Base-by-base conservation (phyloP, 2,329 filamentous ascomycete species). In the Apiospora phragmitis region DNA sequence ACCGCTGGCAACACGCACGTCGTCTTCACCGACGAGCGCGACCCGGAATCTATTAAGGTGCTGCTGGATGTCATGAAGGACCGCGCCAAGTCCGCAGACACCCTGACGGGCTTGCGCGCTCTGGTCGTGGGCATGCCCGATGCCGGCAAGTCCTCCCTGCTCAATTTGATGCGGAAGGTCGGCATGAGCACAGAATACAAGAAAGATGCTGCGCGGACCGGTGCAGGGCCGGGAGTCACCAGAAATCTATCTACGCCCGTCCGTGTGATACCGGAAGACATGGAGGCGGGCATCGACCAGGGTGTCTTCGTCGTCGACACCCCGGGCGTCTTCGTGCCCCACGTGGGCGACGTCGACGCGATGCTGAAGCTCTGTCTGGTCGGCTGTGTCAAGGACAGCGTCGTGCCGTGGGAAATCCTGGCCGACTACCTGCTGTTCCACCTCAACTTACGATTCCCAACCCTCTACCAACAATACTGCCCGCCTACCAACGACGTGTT, bases 51-150 rank as follows among this genome's bases (percentile, higher is more conserved):
- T 41, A 84, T 85, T 12, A 75, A 74, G 6, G 69, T 74, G 2
- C 79, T 90, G 4, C 78, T 89, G 14, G 80, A 85, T 1, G 83
- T 84, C 70, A 83, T 90, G 70, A 86, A 86, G 71, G 77, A 82
- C 4, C 84, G 88, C 72, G 87, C 87, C 32, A 73, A 77, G n/a
- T 78, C 82, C 35, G 79, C 81, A 41, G 85, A 90, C 75, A 89
- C 88, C 29, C 83, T 98, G n/a, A 91, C 93, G 9, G 95, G 94
- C n/a, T 88, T 94, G 75, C 90, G 94, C 67, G 89, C 94, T 70
- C 88, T 99, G 80, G 89, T 98, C 0, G 95, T 98, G 18, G 96
- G 96, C 70, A 98, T 99, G 95, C 96, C 96, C 45, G 99, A 99
- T 79, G 94, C 97, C 0, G 96, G 96, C 45, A 99, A 99, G 83